Conservation (phyloP, 2,329 filamentous ascomycete genomes). For the Colletotrichum echinochloae region DNA sequence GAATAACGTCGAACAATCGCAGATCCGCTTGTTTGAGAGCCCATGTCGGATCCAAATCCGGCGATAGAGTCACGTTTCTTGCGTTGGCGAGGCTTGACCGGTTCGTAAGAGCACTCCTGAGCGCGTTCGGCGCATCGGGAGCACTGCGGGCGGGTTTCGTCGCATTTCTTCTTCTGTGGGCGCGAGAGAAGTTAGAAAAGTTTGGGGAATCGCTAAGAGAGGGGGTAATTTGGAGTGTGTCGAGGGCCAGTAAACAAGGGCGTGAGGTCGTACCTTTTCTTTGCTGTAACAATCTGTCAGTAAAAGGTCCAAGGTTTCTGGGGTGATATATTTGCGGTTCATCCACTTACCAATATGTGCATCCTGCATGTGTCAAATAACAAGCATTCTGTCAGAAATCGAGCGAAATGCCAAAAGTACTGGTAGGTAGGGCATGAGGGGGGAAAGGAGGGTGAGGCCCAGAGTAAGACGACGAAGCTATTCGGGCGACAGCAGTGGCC, state of each 20-base stretch:
- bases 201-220: not conserved
- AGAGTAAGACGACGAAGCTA: constrained; percentile 21
- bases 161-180: constrained; percentile 68
- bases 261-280: constrained; percentile 60
- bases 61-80: constrained; percentile 48
- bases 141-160: constrained; percentile 64
- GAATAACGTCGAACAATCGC: constrained; percentile 30
- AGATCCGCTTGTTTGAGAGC: constrained; percentile 24
- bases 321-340: not conserved
- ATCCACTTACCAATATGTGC: constrained; percentile 62
- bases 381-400: constrained; percentile 45
- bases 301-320: constrained; percentile 7
- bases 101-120: constrained; percentile 63
- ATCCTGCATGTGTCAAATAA: constrained; percentile 53
- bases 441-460: constrained; percentile 13
- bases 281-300: constrained; percentile 54
- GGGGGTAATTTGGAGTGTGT: not conserved
- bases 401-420: constrained; percentile 3
- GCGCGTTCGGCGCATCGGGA: constrained; percentile 62
- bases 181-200: constrained; percentile 17
- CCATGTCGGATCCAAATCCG: constrained; percentile 30
- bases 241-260: not conserved
- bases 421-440: constrained; percentile 10
- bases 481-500: constrained; percentile 34
- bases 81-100: constrained; percentile 56